These are phyloP conservation scores for Daphne laureola DNA, from an alignment of 441 rosid genomes.

Conservation along the genomic window DNA sequence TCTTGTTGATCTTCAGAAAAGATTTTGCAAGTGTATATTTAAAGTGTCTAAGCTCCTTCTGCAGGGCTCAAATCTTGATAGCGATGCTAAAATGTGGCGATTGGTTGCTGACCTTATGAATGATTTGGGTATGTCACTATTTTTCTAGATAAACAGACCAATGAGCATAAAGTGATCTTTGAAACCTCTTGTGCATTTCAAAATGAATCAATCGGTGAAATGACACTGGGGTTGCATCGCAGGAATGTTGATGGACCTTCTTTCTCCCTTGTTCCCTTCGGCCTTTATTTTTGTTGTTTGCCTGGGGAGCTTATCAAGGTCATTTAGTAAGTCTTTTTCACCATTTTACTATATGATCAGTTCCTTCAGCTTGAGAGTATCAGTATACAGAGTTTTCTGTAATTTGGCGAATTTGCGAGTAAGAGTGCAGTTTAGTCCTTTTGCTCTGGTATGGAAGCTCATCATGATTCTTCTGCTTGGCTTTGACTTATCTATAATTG, in stretches of 20 bases:
- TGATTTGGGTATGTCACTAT: constrained; percentile 60
- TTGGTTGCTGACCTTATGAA: constrained; percentile 94
- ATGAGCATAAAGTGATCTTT: background rate
- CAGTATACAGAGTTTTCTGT: too few relatives aligned
- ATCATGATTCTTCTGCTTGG: background rate
- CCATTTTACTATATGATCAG: background rate
- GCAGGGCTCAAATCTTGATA: constrained; percentile 89
- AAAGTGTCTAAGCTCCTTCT: constrained; percentile 15
- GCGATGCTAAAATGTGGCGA: constrained; percentile 97
- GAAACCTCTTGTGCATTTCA: background rate
- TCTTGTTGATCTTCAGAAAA: background rate
- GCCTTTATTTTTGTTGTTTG: constrained; percentile 80
- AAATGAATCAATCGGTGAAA: background rate
- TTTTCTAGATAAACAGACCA: constrained; percentile 4
- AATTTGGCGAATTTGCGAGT: too few relatives aligned
- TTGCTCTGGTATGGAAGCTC: background rate
- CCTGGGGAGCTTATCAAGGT: constrained; percentile 92
- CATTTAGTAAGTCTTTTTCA: constrained; percentile 61
- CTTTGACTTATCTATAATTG: background rate
- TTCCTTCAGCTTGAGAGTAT: background rate
- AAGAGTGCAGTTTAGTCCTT: background rate
- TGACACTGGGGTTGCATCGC: constrained; percentile 23
- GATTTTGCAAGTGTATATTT: background rate
- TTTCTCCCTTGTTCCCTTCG: constrained; percentile 88
- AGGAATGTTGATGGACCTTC: constrained; percentile 98